Evolutionary conservation across 306 rosid genomes (phyloP).

Genomic region (Citrullus colocynthis): DNA sequence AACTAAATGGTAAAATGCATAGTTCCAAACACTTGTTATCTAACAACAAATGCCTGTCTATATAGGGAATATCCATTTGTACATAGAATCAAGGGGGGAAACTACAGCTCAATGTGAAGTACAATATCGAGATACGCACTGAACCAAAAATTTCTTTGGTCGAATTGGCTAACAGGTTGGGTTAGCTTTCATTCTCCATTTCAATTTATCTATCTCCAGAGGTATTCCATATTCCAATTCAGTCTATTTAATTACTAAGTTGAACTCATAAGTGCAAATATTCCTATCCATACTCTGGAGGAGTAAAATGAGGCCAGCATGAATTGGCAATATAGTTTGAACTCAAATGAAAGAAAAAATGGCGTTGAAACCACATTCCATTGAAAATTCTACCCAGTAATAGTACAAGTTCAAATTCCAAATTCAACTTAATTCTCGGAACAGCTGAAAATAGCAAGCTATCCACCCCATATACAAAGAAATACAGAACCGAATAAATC

Average conservation of each 20-base stretch:
- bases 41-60: neutral
- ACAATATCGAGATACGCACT: neutral
- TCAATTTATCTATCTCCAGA: neutral
- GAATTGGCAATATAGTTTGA: neutral
- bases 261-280: neutral
- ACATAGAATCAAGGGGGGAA: neutral
- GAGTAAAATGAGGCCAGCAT: neutral
- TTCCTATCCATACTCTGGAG: neutral
- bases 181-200: neutral
- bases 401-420: neutral
- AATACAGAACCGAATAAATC: constrained; percentile 27
- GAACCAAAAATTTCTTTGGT: neutral
- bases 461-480: neutral
- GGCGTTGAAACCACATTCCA: neutral
- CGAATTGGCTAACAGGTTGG: neutral
- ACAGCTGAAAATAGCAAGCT: neutral
- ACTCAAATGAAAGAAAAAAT: neutral
- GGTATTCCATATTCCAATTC: neutral
- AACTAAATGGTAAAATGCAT: neutral
- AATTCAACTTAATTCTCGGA: neutral
- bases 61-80: neutral
- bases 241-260: neutral
- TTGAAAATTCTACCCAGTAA: neutral
- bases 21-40: neutral
- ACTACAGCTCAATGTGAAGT: neutral